Evolutionary conservation across 306 rosid species (phyloP), one percentile per base, ranked within the genome.

Genomic region (Cicer chorassanicum): DNA sequence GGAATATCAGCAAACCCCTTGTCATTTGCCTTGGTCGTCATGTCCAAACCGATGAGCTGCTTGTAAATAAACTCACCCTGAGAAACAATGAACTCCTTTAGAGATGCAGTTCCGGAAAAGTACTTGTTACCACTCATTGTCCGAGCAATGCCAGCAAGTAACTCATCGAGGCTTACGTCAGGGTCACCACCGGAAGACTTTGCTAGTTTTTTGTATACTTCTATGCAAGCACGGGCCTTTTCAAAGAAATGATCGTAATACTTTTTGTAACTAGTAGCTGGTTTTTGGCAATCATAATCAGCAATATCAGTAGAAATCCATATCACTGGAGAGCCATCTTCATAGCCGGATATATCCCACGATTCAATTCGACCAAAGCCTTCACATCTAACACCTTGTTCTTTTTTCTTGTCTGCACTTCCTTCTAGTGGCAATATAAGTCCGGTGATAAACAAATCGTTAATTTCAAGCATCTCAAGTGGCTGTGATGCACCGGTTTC

Each of bases 261-360:
- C 12, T 87, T 94, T 84, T 88, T 94, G 89, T 90, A 94, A 63
- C 71, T 62, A 48, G 84, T 24, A 16, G 93, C 92, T n/a, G 99
- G 89, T 76, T 90, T 92, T 59, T 74, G 72, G 77, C 99, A 94
- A 43, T 77, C 83, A 75, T 92, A 94, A 82, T 90, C 97, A 68
- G 92, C 96, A 56, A 88, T 9, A 2, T 90, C 96, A 56, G 99
- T 94, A 21, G 97, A 89, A 48, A 94, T 75, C 99, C 99, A 94
- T 55, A 94, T 61, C 41, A 90, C 92, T 1, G 97, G 97, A 73
- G 77, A 65, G 69, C 96, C 93, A 59, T 94, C 96, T 72, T 92
- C 99, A 43, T 92, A 94, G 48, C 99, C 99, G 41, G 97, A 94
- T 76, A 94, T 90, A 18, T 86, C 82, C 99, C 99, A 94, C 1